phyloP scores from a whole-genome alignment of 1,284 basidiomycete species.

The Farysia itapuensis region DNA sequence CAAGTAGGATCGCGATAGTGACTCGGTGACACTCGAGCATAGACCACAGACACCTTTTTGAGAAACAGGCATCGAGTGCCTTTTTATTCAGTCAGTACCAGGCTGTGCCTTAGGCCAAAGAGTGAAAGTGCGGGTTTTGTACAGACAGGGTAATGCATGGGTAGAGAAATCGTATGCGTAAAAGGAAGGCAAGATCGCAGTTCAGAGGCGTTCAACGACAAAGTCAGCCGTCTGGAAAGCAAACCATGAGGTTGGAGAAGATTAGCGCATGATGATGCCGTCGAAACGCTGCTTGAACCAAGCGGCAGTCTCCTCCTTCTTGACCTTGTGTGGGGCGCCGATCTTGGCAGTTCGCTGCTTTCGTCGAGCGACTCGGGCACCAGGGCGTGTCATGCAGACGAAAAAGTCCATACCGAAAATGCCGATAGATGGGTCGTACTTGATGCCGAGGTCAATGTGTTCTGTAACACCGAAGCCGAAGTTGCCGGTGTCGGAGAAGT shows the following conservation, averaged over 20 bases:
- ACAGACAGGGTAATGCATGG: constrained; percentile 1
- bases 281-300: constrained; percentile 92
- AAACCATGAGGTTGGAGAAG: not conserved
- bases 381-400: constrained; percentile 83
- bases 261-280: constrained; percentile 56
- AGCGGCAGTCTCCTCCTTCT: constrained; percentile 70
- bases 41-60: too few species aligned
- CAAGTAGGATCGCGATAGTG: too few species aligned
- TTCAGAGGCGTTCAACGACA: too few species aligned
- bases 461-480: constrained; percentile 59
- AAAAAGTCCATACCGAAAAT: constrained; percentile 60
- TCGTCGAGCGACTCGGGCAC: constrained; percentile 85
- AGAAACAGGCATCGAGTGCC: too few species aligned
- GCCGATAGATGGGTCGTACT: constrained; percentile 59
- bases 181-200: not conserved
- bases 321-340: constrained; percentile 76
- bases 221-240: too few species aligned
- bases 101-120: too few species aligned
- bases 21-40: too few species aligned
- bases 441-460: constrained; percentile 97
- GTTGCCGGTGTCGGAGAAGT: constrained; percentile 73
- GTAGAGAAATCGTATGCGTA: not conserved
- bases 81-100: too few species aligned
- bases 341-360: constrained; percentile 85
- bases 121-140: too few species aligned